These are phyloP conservation scores for Hydnum rufescens DNA, from an alignment of 768 basidiomycete genomes.

Conservation along the genomic window DNA sequence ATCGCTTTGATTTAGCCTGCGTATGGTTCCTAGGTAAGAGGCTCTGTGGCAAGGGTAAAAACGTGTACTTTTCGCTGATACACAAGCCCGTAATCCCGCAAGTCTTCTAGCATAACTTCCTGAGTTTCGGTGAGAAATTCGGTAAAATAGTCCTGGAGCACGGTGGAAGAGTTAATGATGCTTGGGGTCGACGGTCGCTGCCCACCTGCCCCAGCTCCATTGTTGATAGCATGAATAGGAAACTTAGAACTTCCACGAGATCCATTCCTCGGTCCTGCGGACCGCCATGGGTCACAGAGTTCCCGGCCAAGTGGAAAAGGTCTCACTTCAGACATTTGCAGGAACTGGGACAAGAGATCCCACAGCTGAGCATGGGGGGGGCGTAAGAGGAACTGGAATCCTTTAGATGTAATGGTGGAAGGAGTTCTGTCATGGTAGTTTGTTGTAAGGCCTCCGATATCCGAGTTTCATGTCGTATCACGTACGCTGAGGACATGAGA, in stretches of 20 bases:
- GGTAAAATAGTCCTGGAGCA: conserved; percentile 64
- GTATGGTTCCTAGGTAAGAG: conserved; percentile 1
- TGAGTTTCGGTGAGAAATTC: conserved; percentile 63
- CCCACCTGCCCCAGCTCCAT: conserved; percentile 82
- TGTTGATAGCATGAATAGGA: conserved; percentile 92
- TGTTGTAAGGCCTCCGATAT: conserved; percentile 6
- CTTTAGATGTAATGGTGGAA: conserved; percentile 62
- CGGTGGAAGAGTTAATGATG: background rate
- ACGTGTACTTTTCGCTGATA: conserved; percentile 54
- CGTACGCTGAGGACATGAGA: conserved; percentile 42
- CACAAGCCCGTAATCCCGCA: conserved; percentile 85
- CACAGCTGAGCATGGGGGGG: conserved; percentile 89
- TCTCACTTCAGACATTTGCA: conserved; percentile 61
- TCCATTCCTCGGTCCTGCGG: conserved; percentile 71
- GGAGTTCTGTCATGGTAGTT: conserved; percentile 3
- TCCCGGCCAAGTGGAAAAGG: background rate
- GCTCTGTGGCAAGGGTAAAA: conserved; percentile 14
- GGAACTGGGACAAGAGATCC: conserved; percentile 81
- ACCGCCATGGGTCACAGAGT: background rate
- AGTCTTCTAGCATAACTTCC: conserved; percentile 72
- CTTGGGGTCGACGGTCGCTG: background rate
- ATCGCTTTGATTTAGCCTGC: conserved; percentile 55
- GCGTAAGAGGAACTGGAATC: conserved; percentile 92
- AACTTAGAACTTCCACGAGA: conserved; percentile 78
- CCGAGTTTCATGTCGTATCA: conserved; percentile 6